Percentiles rank a stretch among this genome's conserved stretches.
Evolutionary conservation across 371 early-diverging fungal genomes (phyloP).

Genomic region (Mucor ambiguus): DNA sequence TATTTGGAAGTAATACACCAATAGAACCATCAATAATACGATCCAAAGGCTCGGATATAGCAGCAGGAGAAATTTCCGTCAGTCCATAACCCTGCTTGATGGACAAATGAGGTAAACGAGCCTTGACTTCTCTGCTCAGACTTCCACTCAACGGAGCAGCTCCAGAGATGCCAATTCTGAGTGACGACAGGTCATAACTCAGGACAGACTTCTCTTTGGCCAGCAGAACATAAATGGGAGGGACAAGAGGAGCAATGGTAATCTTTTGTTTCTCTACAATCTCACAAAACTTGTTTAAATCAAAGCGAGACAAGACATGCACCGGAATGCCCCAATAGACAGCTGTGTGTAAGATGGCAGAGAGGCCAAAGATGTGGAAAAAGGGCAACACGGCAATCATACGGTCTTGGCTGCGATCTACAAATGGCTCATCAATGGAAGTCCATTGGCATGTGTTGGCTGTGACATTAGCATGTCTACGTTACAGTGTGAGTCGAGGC

Average conservation of each 20-base stretch:
- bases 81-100: conserved; percentile 42
- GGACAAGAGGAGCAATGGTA: conserved; percentile 68
- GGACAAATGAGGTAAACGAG: conserved; percentile 43
- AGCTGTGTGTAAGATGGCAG: conserved; percentile 27
- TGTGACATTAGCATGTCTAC: conserved; percentile 72
- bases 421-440: conserved; percentile 24
- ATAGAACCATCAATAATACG: conserved; percentile 49
- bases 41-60: conserved; percentile 20
- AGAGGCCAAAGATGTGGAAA: conserved; percentile 67
- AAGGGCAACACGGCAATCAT: conserved; percentile 73
- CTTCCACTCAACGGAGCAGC: conserved; percentile 83
- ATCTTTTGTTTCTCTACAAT: conserved; percentile 56
- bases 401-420: conserved; percentile 21
- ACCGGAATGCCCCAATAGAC: conserved; percentile 41
- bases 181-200: conserved; percentile 65
- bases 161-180: conserved; percentile 65
- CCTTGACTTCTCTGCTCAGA: conserved; percentile 42
- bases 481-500: background rate
- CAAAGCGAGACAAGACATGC: conserved; percentile 69
- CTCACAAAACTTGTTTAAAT: conserved; percentile 57
- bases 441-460: conserved; percentile 65
- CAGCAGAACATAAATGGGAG: conserved; percentile 73
- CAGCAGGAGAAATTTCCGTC: conserved; percentile 25
- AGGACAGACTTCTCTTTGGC: conserved; percentile 66
- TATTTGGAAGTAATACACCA: conserved; percentile 71